Conservation (phyloP, 345 rosid species). For the Cochlearia excelsa region DNA sequence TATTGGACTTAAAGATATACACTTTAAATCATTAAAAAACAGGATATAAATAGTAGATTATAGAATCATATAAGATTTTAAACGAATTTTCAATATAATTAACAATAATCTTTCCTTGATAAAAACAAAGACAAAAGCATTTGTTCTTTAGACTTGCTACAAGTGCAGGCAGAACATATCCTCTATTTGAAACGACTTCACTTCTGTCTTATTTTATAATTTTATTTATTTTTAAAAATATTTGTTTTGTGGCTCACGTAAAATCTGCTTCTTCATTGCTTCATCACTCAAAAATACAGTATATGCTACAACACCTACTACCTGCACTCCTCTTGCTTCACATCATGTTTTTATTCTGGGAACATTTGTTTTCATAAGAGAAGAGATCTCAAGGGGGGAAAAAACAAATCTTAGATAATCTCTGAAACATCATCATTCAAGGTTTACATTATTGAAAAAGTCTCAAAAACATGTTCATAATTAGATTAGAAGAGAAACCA, state of each 20-base stretch:
- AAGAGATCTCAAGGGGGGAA: too few species aligned
- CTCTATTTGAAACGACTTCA: constrained; percentile 32
- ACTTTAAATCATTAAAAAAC: too few species aligned
- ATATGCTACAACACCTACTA: constrained; percentile 22
- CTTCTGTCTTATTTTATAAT: not conserved
- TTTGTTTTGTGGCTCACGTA: constrained; percentile 26
- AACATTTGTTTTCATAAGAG: constrained; percentile 19
- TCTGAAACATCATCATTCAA: constrained; percentile 6
- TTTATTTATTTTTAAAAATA: not conserved
- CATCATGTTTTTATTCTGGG: constrained; percentile 20
- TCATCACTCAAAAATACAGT: constrained; percentile 14
- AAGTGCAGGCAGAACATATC: constrained; percentile 35
- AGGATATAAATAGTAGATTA: not conserved
- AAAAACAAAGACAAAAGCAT: not conserved
- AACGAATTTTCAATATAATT: not conserved
- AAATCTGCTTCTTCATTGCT: constrained; percentile 2
- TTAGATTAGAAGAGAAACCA: constrained; percentile 19
- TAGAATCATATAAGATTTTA: not conserved
- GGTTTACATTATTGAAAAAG: constrained; percentile 28
- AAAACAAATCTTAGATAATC: too few species aligned
- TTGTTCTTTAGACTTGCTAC: constrained; percentile 33
- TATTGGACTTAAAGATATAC: too few species aligned
- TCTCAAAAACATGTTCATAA: constrained; percentile 27
- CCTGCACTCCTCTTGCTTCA: constrained; percentile 13
- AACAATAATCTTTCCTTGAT: constrained; percentile 12